These are phyloP conservation scores for Sporisorium graminicola DNA, from an alignment of 1,284 basidiomycete species.

Conservation along the genomic window DNA sequence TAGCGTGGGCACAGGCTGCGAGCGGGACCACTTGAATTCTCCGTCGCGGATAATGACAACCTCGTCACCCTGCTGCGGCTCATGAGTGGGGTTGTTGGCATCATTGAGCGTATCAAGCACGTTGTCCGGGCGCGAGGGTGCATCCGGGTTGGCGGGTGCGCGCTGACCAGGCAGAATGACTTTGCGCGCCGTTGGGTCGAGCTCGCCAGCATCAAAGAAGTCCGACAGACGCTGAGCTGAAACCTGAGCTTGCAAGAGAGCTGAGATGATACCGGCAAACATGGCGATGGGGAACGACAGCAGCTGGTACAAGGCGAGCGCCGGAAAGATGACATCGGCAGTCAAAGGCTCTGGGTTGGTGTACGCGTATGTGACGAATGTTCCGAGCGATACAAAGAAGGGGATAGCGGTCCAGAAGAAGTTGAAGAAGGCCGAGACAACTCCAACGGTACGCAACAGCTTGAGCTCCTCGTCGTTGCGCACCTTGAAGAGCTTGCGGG, in stretches of 20 bases:
- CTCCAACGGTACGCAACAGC: constrained; percentile 80
- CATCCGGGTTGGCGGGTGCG: constrained; percentile 21
- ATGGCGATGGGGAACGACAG: constrained; percentile 82
- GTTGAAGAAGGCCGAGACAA: constrained; percentile 80
- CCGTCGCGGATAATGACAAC: constrained; percentile 58
- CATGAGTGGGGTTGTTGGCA: constrained; percentile 16
- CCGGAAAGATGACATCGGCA: constrained; percentile 72
- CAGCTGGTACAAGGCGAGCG: constrained; percentile 71
- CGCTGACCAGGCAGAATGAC: constrained; percentile 41
- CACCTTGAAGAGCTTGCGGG: constrained; percentile 78
- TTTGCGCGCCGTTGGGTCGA: constrained; percentile 72
- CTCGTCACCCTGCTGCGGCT: constrained; percentile 29
- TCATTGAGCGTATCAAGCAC: constrained; percentile 32
- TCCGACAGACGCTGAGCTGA: constrained; percentile 60
- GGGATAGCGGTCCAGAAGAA: constrained; percentile 80
- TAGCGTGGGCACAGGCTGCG: constrained; percentile 56
- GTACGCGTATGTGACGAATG: constrained; percentile 84
- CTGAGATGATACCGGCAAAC: constrained; percentile 66
- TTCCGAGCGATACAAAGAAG: constrained; percentile 83
- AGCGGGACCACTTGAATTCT: constrained; percentile 77
- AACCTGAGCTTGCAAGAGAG: constrained; percentile 65
- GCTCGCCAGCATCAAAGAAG: constrained; percentile 77
- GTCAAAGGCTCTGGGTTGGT: constrained; percentile 77
- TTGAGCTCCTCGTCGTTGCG: constrained; percentile 79
- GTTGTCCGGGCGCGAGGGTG: constrained; percentile 34